A percentile compares a stretch with the other conserved stretches of the same genome.
These are phyloP conservation scores for Calonectria hawksworthii DNA, from an alignment of 2,329 filamentous ascomycete species.

Conservation along the genomic window DNA sequence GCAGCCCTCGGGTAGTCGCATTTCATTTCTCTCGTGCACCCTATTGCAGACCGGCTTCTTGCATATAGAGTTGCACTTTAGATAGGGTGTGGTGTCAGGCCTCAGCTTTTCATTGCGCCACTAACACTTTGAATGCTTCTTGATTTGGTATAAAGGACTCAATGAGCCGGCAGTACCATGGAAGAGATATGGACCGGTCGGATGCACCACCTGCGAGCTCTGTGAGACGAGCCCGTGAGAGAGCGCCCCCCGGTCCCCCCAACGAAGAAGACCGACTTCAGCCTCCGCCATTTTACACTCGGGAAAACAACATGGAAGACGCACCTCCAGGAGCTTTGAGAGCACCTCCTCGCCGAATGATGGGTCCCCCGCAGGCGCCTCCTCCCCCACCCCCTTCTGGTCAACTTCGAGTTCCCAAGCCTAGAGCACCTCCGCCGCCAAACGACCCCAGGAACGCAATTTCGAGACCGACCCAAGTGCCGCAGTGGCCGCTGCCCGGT, in stretches of 20 bases:
- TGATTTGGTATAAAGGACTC: constrained; percentile 49
- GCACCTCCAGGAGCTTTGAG: constrained; percentile 41
- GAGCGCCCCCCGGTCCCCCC: constrained; percentile 58
- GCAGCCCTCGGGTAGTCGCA: constrained; percentile 35
- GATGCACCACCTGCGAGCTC: constrained; percentile 59
- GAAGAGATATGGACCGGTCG: constrained; percentile 64
- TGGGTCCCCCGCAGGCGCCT: constrained; percentile 27
- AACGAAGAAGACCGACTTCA: constrained; percentile 31
- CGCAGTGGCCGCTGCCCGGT: constrained; percentile 68
- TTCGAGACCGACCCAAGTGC: constrained; percentile 65
- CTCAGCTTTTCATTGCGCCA: constrained; percentile 29
- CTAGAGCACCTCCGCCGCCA: constrained; percentile 27
- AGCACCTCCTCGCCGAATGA: constrained; percentile 47
- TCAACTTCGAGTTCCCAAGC: constrained; percentile 36
- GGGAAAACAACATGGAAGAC: constrained; percentile 48
- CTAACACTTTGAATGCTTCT: constrained; percentile 36
- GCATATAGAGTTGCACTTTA: constrained; percentile 41
- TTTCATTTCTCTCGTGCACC: constrained; percentile 27
- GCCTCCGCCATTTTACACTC: constrained; percentile 36
- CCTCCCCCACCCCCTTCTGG: constrained; percentile 23
- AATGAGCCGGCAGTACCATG: constrained; percentile 71
- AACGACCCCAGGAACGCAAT: constrained; percentile 54
- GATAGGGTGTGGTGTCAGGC: constrained; percentile 31
- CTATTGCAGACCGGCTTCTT: constrained; percentile 36
- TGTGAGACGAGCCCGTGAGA: constrained; percentile 68